Evolutionary conservation across 108 stramenopile species (phyloP), one percentile per base, ranked within the genome.

Genomic region (Cyclotella baltica): DNA sequence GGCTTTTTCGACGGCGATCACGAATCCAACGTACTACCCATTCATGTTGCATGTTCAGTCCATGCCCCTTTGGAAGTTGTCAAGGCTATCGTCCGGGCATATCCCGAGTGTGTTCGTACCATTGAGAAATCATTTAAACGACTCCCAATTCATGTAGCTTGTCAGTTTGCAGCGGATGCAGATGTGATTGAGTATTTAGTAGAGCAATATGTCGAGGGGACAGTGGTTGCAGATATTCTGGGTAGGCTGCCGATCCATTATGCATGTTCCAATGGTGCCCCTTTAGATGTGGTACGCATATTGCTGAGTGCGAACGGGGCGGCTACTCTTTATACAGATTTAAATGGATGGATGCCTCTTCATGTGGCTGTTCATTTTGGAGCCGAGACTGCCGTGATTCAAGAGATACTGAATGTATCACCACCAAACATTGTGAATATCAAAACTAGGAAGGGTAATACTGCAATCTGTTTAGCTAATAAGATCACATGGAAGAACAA

Each of bases 1-100:
- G 94, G 94, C 28, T 93, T 93, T 62, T 90, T 80, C 65, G 79
- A 95, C 72, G 94, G 94, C 53, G 87, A 90, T 64, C 88, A 93
- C 31, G 88, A 92, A 62, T 92, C 91, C 37, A 78, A 50, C 36
- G 67, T 80, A 25, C 36, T 95, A 55, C 94, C 94, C 9, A 64
- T 95, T 13, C 94, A 95, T 83, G 86, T 93, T 43, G 92, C 94
- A 2, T 93, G 92, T 70, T 89, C 92, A 23, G 70, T 95, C 48
- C 80, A 85, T 57, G 89, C 94, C 16, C 92, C 94, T 3, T 68
- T 80, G 9, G 67, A 68, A 10, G 81, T 92, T 0, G 81, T 95
- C 28, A 78, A 77, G 37, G 77, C 84, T 4, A 76, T 95, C 18
- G 59, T 95, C 20, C 67, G 67, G 31, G 92, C 90, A 4, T 85